Conservation (phyloP, 148 eudicot species). For the Arbutus unedo region DNA sequence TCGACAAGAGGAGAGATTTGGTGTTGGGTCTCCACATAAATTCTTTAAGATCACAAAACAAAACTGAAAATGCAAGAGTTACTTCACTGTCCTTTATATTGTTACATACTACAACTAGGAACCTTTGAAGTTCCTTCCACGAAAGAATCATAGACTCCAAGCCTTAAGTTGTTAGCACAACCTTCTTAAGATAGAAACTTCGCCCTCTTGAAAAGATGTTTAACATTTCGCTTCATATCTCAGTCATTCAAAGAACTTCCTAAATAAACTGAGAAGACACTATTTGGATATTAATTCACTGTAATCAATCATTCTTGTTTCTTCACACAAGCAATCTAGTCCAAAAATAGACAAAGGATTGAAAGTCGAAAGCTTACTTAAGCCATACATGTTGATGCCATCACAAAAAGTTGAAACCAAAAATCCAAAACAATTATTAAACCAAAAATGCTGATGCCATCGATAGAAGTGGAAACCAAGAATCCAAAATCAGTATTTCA, state of each 20-base stretch:
- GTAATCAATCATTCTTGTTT: background rate
- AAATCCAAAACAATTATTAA: too few species aligned
- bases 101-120: constrained; percentile 71
- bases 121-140: constrained; percentile 73
- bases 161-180: constrained; percentile 67
- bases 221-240: background rate
- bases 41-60: constrained; percentile 69
- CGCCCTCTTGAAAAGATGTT: constrained; percentile 51
- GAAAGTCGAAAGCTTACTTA: background rate
- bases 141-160: constrained; percentile 57
- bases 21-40: constrained; percentile 85
- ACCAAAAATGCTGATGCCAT: too few species aligned
- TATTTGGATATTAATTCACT: background rate
- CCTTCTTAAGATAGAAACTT: constrained; percentile 68
- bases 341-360: background rate
- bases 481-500: too few species aligned
- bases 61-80: constrained; percentile 53
- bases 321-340: background rate
- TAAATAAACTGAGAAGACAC: background rate
- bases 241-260: background rate
- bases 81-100: constrained; percentile 62
- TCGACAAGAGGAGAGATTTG: constrained; percentile 53
- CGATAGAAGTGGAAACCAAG: background rate
- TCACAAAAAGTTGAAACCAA: too few species aligned
- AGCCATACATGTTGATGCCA: too few species aligned